Evolutionary conservation across 345 rosid species (phyloP).

Genomic region (Brassica rapa): DNA sequence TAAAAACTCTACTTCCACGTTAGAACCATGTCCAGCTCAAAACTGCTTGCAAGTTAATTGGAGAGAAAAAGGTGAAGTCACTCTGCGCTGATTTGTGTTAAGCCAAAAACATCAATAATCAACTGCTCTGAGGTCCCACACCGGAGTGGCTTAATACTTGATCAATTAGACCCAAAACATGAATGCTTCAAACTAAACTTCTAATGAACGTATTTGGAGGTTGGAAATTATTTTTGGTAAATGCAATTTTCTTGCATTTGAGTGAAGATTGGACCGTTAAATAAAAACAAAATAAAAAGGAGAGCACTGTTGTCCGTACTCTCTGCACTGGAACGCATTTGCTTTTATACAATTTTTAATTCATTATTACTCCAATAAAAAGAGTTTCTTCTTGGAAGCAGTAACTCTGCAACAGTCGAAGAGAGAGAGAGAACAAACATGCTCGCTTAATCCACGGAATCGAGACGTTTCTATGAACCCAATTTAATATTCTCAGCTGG

Average conservation of each 20-base stretch:
- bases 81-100: too few species aligned
- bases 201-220: too few species aligned
- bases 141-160: too few species aligned
- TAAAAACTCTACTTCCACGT: too few species aligned
- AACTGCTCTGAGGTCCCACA: too few species aligned
- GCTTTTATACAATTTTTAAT: neutral
- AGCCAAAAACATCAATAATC: too few species aligned
- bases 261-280: conserved; percentile 39
- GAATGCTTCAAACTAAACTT: too few species aligned
- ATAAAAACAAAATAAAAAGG: conserved; percentile 22
- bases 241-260: conserved; percentile 7
- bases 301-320: conserved; percentile 32
- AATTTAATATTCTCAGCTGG: conserved; percentile 28
- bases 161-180: too few species aligned
- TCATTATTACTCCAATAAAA: neutral
- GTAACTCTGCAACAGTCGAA: conserved; percentile 37
- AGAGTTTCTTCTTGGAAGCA: conserved; percentile 28
- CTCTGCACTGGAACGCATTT: conserved; percentile 34
- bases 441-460: conserved; percentile 37
- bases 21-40: too few species aligned
- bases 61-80: too few species aligned
- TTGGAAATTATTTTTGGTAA: neutral
- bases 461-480: conserved; percentile 38
- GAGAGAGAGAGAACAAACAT: conserved; percentile 35
- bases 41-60: too few species aligned